phyloP scores from a whole-genome alignment of 208 protist genomes.

The Polymyxa betae region DNA sequence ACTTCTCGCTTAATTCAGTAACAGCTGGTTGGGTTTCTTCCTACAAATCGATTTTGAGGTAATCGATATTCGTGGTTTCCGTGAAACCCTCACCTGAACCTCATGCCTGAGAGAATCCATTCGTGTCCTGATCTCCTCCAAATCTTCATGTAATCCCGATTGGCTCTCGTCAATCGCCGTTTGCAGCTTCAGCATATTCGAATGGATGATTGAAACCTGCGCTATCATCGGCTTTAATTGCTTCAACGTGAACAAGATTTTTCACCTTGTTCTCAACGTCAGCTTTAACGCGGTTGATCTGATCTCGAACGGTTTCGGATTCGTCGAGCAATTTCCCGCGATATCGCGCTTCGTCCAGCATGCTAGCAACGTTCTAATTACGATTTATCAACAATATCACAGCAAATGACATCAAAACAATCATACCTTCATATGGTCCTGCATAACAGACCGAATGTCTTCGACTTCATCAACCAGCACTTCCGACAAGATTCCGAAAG shows the following conservation, averaged over 20 bases:
- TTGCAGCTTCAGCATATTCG: slow-evolving; percentile 49
- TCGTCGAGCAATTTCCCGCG: not conserved
- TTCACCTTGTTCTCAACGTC: not conserved
- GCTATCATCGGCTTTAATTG: not conserved
- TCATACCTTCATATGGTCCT: slow-evolving; percentile 47
- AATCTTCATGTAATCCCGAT: not conserved
- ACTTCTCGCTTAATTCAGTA: too few relatives aligned
- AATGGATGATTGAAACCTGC: slow-evolving; percentile 30
- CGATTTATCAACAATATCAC: not conserved
- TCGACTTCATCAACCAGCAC: slow-evolving; percentile 39
- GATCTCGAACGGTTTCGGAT: not conserved
- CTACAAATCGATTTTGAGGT: slow-evolving; percentile 29
- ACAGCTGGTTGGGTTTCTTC: too few relatives aligned
- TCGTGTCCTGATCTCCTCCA: not conserved
- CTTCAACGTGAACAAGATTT: not conserved
- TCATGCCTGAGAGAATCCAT: not conserved
- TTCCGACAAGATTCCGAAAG: slow-evolving; percentile 41
- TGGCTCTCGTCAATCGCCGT: slow-evolving; percentile 38
- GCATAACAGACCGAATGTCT: not conserved
- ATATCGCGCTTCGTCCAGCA: slow-evolving; percentile 19
- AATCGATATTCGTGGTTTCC: not conserved
- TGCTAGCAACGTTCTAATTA: not conserved
- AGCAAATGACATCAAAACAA: not conserved
- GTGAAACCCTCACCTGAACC: not conserved
- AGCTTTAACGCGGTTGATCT: not conserved